Evolutionary conservation across 768 basidiomycete species (phyloP), one percentile per base, ranked within the genome.

Genomic region (Russula vinacea): DNA sequence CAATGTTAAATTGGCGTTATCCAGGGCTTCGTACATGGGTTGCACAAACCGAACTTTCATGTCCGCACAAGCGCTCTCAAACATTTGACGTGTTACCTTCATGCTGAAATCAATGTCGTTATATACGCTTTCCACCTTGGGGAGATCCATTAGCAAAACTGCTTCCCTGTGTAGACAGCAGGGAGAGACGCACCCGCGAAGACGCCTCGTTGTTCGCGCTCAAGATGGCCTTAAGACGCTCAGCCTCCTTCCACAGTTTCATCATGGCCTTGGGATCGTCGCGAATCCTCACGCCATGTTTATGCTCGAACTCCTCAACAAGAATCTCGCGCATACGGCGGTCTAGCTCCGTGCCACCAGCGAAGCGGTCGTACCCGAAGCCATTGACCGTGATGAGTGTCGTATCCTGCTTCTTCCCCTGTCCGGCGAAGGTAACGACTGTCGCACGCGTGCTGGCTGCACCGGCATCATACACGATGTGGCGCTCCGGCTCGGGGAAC

Each of bases 381-480:
- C 91, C 91, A n/a, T 83, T 79, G 44, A 94, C 85, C 0, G 85
- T 80, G 65, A 98, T 84, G 65, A 86, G 84, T 0, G 91, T 94
- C 5, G 83, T 83, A 22, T 76, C 74, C 52, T 76, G 42, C 66
- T 83, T 76, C 58, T 82, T 81, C 10, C 80, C 79, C 19, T 73
- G 73, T 5, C 78, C 67, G 22, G 79, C 75, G 75, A 95, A 90
- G 5, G 83, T 80, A 24, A 87, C 90, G 32, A 95, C 76, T 0
- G 92, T 93, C 1, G 92, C 91, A 33, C 85, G 81, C 47, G 88
- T 87, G 5, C 89, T 81, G 1, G 87, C 88, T 6, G 96, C 92
- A 49, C 97, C 97, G 0, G 94, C 92, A 70, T 98, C 97, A 75
- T 90, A 99, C 64, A 99, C 87, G 69, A 99, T 76, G 73, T 98